Evolutionary conservation across 768 basidiomycete genomes (phyloP).

Genomic region (Pleurotus ostreatus): DNA sequence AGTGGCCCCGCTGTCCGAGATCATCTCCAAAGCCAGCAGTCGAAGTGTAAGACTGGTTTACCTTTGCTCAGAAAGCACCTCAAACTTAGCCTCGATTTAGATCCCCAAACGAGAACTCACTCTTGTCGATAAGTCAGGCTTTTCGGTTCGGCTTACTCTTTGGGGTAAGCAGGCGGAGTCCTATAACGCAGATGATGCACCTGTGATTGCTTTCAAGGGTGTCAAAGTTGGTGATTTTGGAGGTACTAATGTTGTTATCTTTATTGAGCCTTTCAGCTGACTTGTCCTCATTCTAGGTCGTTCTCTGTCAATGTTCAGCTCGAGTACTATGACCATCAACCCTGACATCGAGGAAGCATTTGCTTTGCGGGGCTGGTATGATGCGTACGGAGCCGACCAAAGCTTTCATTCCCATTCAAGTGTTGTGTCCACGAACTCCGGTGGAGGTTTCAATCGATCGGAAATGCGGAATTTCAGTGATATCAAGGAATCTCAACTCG

Average conservation of each 20-base stretch:
- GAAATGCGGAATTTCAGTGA: conserved; percentile 73
- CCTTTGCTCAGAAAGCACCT: background rate
- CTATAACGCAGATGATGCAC: conserved; percentile 52
- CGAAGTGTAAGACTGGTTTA: conserved; percentile 45
- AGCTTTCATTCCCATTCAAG: conserved; percentile 73
- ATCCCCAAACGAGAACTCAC: conserved; percentile 86
- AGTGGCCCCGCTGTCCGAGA: conserved; percentile 58
- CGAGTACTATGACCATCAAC: conserved; percentile 77
- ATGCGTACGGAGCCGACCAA: conserved; percentile 56
- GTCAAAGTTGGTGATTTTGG: conserved; percentile 92
- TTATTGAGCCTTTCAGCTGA: background rate
- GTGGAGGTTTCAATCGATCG: conserved; percentile 57
- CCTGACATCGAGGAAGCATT: conserved; percentile 94
- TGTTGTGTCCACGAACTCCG: conserved; percentile 27
- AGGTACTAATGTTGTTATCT: conserved; percentile 36
- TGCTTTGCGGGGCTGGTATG: conserved; percentile 88
- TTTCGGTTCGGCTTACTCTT: conserved; percentile 77
- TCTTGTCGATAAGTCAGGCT: conserved; percentile 80
- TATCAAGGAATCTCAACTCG: conserved; percentile 74
- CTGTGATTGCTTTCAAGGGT: conserved; percentile 91
- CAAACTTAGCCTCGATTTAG: conserved; percentile 31
- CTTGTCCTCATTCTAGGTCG: conserved; percentile 49
- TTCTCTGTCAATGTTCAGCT: conserved; percentile 78
- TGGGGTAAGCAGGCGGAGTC: conserved; percentile 96
- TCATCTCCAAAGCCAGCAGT: conserved; percentile 72